A percentile compares a stretch with the other conserved stretches of the same genome.
Evolutionary conservation across 371 early-diverging fungal species (phyloP).

Genomic region (Syncephalastrum monosporum): DNA sequence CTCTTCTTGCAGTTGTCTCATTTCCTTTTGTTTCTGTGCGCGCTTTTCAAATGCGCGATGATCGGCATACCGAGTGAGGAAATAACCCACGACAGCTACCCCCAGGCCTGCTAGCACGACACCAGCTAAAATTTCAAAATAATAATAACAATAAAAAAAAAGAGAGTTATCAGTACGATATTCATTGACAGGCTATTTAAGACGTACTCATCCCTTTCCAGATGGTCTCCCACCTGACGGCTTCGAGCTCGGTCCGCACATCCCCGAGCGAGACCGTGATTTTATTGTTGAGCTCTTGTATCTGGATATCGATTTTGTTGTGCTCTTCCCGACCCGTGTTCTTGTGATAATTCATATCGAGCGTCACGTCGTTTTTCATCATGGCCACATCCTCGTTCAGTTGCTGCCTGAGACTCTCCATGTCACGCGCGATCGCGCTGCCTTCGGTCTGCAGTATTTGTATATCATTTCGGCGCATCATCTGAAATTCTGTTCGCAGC

Average conservation of each 20-base stretch:
- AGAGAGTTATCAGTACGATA: neutral
- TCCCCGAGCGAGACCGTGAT: conserved; percentile 76
- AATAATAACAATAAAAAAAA: neutral
- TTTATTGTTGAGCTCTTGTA: conserved; percentile 83
- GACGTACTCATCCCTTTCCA: conserved; percentile 61
- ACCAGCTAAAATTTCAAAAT: conserved; percentile 20
- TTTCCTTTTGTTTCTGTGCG: conserved; percentile 28
- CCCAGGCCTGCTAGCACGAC: conserved; percentile 33
- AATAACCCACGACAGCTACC: conserved; percentile 37
- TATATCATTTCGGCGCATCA: conserved; percentile 82
- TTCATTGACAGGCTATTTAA: neutral
- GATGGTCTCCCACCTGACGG: conserved; percentile 76
- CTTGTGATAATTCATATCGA: conserved; percentile 87
- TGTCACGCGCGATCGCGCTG: conserved; percentile 69
- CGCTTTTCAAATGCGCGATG: conserved; percentile 13
- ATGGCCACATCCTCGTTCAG: conserved; percentile 72
- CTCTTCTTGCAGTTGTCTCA: conserved; percentile 35
- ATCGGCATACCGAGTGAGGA: conserved; percentile 30
- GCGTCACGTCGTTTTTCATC: conserved; percentile 79
- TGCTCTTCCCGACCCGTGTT: conserved; percentile 77
- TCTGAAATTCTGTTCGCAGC: conserved; percentile 81
- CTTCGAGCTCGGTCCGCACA: conserved; percentile 85
- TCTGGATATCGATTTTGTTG: conserved; percentile 74
- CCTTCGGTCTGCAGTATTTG: conserved; percentile 70
- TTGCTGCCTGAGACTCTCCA: conserved; percentile 71